Evolutionary conservation across 2,329 filamentous ascomycete species (phyloP), one percentile per base, ranked within the genome.

Genomic region (Byssothecium circinans): DNA sequence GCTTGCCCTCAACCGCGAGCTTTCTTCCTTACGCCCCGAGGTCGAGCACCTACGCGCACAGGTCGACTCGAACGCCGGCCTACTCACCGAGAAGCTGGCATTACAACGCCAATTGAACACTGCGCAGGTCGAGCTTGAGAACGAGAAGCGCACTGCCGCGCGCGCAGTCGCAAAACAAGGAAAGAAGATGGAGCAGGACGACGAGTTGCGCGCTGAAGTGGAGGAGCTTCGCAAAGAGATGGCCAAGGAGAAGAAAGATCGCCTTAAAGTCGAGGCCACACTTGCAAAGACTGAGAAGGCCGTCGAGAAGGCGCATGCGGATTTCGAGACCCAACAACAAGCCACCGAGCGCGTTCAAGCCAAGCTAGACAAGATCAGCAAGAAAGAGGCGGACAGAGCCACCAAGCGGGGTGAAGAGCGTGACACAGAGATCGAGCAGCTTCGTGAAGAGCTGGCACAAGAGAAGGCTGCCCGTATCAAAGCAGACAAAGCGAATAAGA

Each of bases 101-200:
- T 73, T 96, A 12, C 86, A 94, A 64, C 85, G 88, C 38, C 88
- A 94, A 70, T 70, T 96, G 22, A 86, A 81, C 62, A 84, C 86
- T 1, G 71, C 91, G 2, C 88, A 95, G 68, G 84, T 89, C 35
- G 88, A 95, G 59, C 78, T 96, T 2, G 89, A 91, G 55, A 89
- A 88, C 56, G 89, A 94, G 66, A 92, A 84, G 68, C 81, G 84
- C n/a, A 80, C 84, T 2, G 76, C 81, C 8, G 81, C 85, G 56
- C 81, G 85, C 42, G 80, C 79, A 3, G 58, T 74, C 4, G 74
- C 75, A 1, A 78, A 80, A 56, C 67, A 71, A 57, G 75, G 73
- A 39, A 74, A 66, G 64, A 79, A 65, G 67, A 81, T 73, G 34
- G 74, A 77, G 44, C 73, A 74, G 32, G 77, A 79, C 55, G 75